These are phyloP conservation scores for Naganishia sp. DNA, from an alignment of 1,284 basidiomycete genomes.

Conservation along the genomic window DNA sequence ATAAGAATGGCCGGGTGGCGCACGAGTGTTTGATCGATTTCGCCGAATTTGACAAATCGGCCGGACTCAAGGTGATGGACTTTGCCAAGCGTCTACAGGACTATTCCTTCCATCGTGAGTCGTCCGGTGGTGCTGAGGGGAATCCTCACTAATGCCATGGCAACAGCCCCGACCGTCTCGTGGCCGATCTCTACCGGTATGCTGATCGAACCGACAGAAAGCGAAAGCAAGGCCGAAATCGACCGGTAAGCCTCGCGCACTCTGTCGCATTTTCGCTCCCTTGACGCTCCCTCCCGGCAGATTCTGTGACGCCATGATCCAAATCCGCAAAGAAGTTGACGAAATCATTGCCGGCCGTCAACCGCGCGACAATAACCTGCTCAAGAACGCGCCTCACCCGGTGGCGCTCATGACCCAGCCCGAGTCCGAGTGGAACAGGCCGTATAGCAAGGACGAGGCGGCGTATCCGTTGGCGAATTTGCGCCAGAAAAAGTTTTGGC, in stretches of 20 bases:
- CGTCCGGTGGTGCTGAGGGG: not conserved
- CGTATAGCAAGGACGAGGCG: slow-evolving; percentile 81
- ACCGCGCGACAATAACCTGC: slow-evolving; percentile 80
- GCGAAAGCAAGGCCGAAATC: slow-evolving; percentile 84
- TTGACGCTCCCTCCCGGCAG: slow-evolving; percentile 50
- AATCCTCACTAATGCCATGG: not conserved
- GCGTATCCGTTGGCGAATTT: slow-evolving; percentile 80
- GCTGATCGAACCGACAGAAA: slow-evolving; percentile 68
- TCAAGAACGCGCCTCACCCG: slow-evolving; percentile 93
- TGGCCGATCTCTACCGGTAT: slow-evolving; percentile 94
- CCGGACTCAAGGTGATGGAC: slow-evolving; percentile 88
- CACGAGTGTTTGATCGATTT: slow-evolving; percentile 95
- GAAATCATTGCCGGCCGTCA: slow-evolving; percentile 83
- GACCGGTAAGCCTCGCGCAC: slow-evolving; percentile 61
- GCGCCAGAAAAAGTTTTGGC: slow-evolving; percentile 88
- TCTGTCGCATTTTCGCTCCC: not conserved
- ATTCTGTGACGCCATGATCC: slow-evolving; percentile 96
- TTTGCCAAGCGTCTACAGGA: slow-evolving; percentile 86
- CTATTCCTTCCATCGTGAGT: slow-evolving; percentile 46
- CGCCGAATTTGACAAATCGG: slow-evolving; percentile 85
- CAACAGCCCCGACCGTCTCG: slow-evolving; percentile 48
- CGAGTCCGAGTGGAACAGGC: slow-evolving; percentile 81
- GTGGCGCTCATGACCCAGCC: slow-evolving; percentile 69
- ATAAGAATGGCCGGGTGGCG: slow-evolving; percentile 84
- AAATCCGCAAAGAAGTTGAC: slow-evolving; percentile 87